Conservation (phyloP, 192 early-diverging fungal species). For the Helicostylum pulchrum region DNA sequence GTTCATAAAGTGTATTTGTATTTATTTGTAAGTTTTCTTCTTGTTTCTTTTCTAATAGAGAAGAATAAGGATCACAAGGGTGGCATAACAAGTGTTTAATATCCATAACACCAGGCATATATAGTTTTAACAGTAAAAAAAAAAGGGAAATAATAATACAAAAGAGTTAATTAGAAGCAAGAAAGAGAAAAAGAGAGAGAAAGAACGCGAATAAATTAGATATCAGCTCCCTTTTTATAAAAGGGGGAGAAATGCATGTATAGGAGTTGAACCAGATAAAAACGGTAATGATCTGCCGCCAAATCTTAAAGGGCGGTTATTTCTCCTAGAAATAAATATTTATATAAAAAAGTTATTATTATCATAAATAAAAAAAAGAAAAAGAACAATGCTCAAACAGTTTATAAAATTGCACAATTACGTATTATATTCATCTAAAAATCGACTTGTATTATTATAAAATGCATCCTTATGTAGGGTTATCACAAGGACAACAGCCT, state of each 20-base stretch:
- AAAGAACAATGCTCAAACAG: neutral
- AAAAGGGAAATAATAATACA: neutral
- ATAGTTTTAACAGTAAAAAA: neutral
- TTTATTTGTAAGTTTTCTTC: neutral
- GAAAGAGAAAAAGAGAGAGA: neutral
- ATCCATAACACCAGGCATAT: slow-evolving; percentile 1
- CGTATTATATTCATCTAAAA: neutral
- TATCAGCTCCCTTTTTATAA: neutral
- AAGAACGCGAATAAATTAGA: neutral
- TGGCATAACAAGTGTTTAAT: slow-evolving; percentile 9
- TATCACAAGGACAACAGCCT: too few species aligned
- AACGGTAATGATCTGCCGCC: slow-evolving; percentile 1
- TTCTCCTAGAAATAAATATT: neutral
- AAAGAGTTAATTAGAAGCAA: neutral
- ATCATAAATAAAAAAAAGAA: too few species aligned
- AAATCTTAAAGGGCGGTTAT: neutral
- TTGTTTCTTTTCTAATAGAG: neutral
- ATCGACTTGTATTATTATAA: too few species aligned
- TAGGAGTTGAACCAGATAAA: neutral
- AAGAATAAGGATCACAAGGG: slow-evolving; percentile 8
- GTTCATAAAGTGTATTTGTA: neutral
- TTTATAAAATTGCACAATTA: neutral
- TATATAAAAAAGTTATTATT: neutral
- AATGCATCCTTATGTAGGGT: too few species aligned
- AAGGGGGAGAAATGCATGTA: neutral